Evolutionary conservation across 345 rosid species (phyloP), one percentile per base, ranked within the genome.

Genomic region (Luvunga scandens): DNA sequence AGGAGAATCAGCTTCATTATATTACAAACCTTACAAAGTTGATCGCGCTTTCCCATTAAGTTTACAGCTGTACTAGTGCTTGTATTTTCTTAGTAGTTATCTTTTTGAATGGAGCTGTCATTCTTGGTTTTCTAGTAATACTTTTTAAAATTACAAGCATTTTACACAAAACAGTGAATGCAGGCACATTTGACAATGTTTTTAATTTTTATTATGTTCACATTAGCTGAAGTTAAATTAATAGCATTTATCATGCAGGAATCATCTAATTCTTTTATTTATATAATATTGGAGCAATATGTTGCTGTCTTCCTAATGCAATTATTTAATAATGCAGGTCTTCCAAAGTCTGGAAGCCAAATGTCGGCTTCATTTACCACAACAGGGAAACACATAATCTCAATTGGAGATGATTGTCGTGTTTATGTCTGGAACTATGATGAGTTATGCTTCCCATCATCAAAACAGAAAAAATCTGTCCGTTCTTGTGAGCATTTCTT

Each of bases 391-490:
- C 93, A 91, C 72, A 88, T 93, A 76, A 77, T 95, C 85, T 95
- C 98, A 28, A 85, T 94, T 24, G 89, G 97, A 77, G 88, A 88
- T 72, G 97, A 93, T 82, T 81, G 80, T 69, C 97, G 84, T 12
- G 94, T 95, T 71, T 93, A 89, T 82, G 83, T 91, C 75, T 92
- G 98, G 98, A 87, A 88, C 82, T 87, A 88, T 71, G 83, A 87
- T 28, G 83, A 42, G 68, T 73, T 62, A 25, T 45, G 85, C 55
- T 24, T 78, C 38, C 81, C 85, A 27, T 59, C 85, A 30, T 81
- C 83, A 5, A 92, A 90, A 72, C 82, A 76, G 28, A 45, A 39
- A 10, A 89, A 85, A 79, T 84, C 97, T 2, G 80, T 85, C 21
- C 82, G 77, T 60, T 87, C 97, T 38, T 90, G 91, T 13, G 99